phyloP scores from a whole-genome alignment of 441 rosid species.

The Adansonia grandidieri region DNA sequence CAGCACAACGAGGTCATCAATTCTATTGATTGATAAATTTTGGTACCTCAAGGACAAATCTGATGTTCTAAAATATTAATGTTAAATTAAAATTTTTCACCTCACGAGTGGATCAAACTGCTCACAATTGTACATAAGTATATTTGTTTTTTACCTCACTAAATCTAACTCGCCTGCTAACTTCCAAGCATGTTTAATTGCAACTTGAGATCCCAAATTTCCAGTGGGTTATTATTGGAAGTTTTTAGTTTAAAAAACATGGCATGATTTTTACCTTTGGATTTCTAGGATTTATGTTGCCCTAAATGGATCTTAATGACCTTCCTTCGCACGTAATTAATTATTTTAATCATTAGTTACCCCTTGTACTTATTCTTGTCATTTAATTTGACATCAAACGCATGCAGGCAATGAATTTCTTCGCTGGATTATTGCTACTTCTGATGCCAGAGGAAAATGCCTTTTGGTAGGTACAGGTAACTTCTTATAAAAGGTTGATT shows the following conservation, averaged over 20 bases:
- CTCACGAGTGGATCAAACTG: background rate
- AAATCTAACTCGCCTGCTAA: background rate
- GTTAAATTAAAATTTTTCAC: background rate
- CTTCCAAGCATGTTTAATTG: background rate
- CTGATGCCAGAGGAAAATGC: slow-evolving; percentile 87
- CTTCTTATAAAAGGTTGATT: slow-evolving; percentile 22
- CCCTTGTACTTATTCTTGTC: background rate
- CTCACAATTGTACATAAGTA: background rate
- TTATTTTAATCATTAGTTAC: slow-evolving; percentile 14
- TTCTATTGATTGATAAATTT: slow-evolving; percentile 1
- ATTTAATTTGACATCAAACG: slow-evolving; percentile 31
- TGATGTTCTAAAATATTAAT: background rate
- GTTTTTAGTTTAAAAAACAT: background rate
- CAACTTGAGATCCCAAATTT: background rate
- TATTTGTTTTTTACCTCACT: background rate
- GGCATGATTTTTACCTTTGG: background rate
- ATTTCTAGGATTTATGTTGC: background rate
- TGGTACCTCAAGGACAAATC: slow-evolving; percentile 9
- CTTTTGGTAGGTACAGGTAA: slow-evolving; percentile 62
- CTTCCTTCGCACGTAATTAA: background rate
- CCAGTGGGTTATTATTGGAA: background rate
- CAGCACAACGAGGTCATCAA: background rate
- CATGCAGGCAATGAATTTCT: slow-evolving; percentile 80
- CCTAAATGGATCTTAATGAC: slow-evolving; percentile 8
- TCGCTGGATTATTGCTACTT: slow-evolving; percentile 74